A percentile compares a stretch with the other conserved stretches of the same genome.
phyloP scores from a whole-genome alignment of 2,329 filamentous ascomycete species.

The Aspergillus sojae region DNA sequence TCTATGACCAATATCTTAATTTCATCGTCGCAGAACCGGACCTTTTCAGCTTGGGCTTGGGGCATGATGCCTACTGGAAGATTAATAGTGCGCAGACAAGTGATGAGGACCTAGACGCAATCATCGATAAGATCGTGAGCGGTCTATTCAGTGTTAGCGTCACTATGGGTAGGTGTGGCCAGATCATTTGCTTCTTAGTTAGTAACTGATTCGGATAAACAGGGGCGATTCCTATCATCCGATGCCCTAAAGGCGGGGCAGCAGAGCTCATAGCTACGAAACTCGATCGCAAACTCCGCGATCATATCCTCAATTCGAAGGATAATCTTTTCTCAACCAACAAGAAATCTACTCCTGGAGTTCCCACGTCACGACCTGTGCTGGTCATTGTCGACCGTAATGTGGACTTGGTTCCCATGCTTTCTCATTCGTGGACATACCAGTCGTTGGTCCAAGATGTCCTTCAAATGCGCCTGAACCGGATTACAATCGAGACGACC shows the following conservation, averaged over 20 bases:
- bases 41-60: slow-evolving; percentile 90
- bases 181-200: background rate
- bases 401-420: slow-evolving; percentile 93
- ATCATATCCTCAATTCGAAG: slow-evolving; percentile 96
- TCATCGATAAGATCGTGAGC: slow-evolving; percentile 89
- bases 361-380: slow-evolving; percentile 78
- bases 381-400: slow-evolving; percentile 94
- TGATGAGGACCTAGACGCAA: slow-evolving; percentile 83
- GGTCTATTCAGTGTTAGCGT: slow-evolving; percentile 97
- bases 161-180: slow-evolving; percentile 75
- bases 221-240: slow-evolving; percentile 92
- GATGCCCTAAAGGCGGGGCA: slow-evolving; percentile 88
- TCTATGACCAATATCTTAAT: slow-evolving; percentile 96
- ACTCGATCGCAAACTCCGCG: slow-evolving; percentile 90
- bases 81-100: slow-evolving; percentile 90
- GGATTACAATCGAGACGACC: slow-evolving; percentile 87
- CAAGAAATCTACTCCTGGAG: slow-evolving; percentile 63
- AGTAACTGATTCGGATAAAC: slow-evolving; percentile 13
- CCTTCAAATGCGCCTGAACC: slow-evolving; percentile 79
- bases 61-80: slow-evolving; percentile 93
- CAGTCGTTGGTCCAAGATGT: slow-evolving; percentile 84
- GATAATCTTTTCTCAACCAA: slow-evolving; percentile 85
- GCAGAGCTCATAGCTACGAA: slow-evolving; percentile 94
- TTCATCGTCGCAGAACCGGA: slow-evolving; percentile 96
- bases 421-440: slow-evolving; percentile 94